Base-by-base conservation (phyloP, 441 rosid genomes). In the Croton setiger region DNA sequence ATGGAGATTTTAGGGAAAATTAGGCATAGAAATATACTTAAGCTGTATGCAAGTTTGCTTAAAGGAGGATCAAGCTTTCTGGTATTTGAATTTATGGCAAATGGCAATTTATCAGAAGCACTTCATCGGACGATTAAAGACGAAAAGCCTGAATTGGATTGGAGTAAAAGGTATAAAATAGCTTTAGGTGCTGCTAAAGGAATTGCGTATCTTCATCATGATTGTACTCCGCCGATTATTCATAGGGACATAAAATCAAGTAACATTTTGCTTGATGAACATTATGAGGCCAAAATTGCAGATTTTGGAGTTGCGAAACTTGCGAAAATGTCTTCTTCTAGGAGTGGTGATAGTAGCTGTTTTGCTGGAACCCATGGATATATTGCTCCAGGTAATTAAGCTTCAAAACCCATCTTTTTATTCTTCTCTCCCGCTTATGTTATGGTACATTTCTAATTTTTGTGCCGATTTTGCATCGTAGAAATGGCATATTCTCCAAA, bases 371-470 rank as follows among this genome's bases (percentile, higher is more conserved):
- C 98, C 70, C 84, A 82, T 71, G 97, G 98, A 31, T 94, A 91
- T 67, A 86, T 94, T 72, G 96, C 97, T 61, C 98, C 98, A 0
- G 96, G 97, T 88, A 66, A 88, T n/a, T n/a, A n/a, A n/a, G 86
- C 78, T 67, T 47, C 55, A 36, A 35, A 52, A n/a, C n/a, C n/a
- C n/a, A n/a, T n/a, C 54, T 39, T 36, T 31, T 2, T 49, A 12
- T 10, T 21, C 7, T 21, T 8, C 21, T 8, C 4, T 7, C 3
- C n/a, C n/a, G n/a, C n/a, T n/a, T n/a, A n/a, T n/a, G n/a, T n/a
- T n/a, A n/a, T n/a, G n/a, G n/a, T n/a, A 48, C 3, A 12, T 27
- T 47, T 31, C 57, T 35, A 47, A 15, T 49, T 23, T 11, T 0
- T 27, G 33, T 27, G 60, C 39, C 33, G 41, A 4, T n/a, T 63